phyloP scores from a whole-genome alignment of 257 asterid genomes.

The Gentiana straminea region DNA sequence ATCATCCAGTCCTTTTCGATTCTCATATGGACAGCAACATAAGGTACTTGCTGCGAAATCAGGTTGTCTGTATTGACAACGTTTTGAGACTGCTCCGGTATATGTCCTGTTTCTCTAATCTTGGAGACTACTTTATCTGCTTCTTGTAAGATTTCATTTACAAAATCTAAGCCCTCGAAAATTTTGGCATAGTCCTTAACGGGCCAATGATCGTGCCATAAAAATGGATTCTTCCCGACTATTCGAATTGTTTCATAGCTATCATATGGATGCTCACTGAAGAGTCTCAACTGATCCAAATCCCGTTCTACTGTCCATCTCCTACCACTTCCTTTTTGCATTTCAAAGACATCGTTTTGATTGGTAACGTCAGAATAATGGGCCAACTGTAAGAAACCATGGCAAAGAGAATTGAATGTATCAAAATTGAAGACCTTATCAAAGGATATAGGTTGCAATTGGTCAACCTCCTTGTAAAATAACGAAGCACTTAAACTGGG shows the following conservation, averaged over 20 bases:
- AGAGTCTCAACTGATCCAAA: slow-evolving; percentile 45
- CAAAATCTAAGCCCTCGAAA: slow-evolving; percentile 62
- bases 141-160: slow-evolving; percentile 55
- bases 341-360: slow-evolving; percentile 33
- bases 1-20: slow-evolving; percentile 95
- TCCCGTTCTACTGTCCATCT: slow-evolving; percentile 68
- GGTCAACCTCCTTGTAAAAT: slow-evolving; percentile 76
- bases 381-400: slow-evolving; percentile 60
- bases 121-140: slow-evolving; percentile 71
- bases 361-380: slow-evolving; percentile 42
- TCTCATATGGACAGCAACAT: slow-evolving; percentile 89
- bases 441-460: slow-evolving; percentile 56
- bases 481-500: slow-evolving; percentile 89
- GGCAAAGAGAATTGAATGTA: slow-evolving; percentile 54
- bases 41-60: slow-evolving; percentile 33
- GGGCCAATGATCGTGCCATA: slow-evolving; percentile 98
- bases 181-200: slow-evolving; percentile 70
- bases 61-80: not conserved
- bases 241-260: slow-evolving; percentile 37
- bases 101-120: slow-evolving; percentile 40
- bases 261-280: slow-evolving; percentile 23
- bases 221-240: slow-evolving; percentile 74
- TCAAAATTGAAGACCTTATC: slow-evolving; percentile 65
- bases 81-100: slow-evolving; percentile 10
- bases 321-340: slow-evolving; percentile 84